phyloP scores from a whole-genome alignment of 352 stramenopile species.

The Pythium diclinum region DNA sequence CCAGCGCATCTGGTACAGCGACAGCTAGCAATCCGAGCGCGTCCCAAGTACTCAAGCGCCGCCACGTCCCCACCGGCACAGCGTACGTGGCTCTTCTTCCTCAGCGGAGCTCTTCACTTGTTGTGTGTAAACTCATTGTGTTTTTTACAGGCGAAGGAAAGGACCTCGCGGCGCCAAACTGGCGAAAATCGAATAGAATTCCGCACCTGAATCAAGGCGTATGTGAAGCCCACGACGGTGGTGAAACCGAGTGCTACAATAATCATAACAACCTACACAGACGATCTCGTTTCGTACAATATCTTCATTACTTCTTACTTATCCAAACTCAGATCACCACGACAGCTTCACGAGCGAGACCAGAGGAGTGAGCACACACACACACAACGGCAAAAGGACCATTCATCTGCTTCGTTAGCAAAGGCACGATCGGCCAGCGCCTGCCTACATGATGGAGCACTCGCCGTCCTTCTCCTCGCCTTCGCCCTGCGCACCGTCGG shows the following conservation, averaged over 20 bases:
- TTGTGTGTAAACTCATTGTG: background rate
- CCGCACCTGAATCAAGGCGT: no score
- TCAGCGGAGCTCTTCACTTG: background rate
- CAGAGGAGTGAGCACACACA: background rate
- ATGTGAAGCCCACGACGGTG: no score
- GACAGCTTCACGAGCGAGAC: background rate
- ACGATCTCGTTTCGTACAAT: background rate
- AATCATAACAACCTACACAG: background rate
- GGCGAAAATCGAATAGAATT: conserved; percentile 35
- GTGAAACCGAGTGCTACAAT: no score
- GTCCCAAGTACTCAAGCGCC: conserved; percentile 37
- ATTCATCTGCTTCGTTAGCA: background rate
- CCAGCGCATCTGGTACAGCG: conserved; percentile 1
- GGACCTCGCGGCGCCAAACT: conserved; percentile 51
- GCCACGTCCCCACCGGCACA: conserved; percentile 43
- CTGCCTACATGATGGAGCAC: conserved; percentile 75
- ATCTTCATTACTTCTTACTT: background rate
- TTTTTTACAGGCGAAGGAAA: conserved; percentile 38
- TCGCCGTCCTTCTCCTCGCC: conserved; percentile 70
- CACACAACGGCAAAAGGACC: background rate
- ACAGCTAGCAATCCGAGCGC: background rate
- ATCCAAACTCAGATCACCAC: background rate
- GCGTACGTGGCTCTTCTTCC: conserved; percentile 33
- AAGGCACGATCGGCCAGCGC: background rate
- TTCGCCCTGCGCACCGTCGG: conserved; percentile 27